Base-by-base conservation (phyloP, 2,329 filamentous ascomycete genomes). In the Diaporthe caulivora region DNA sequence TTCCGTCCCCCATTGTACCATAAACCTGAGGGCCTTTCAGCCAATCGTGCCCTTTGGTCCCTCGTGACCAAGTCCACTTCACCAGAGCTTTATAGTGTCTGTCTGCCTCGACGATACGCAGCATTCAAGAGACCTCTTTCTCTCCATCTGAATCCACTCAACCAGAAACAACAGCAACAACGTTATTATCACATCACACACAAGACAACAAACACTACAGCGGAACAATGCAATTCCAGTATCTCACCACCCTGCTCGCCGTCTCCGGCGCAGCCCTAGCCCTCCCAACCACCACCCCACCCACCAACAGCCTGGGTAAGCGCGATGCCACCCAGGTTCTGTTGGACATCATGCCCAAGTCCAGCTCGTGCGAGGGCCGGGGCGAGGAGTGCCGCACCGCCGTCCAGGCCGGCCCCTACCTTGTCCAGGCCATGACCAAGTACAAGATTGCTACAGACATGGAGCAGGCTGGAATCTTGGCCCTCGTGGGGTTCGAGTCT, bases 401-500 rank as follows among this genome's bases (percentile, higher is more conserved):
- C n/a, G 81, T 81, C 10, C 84, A 90, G 77, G 92, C 92, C 2
- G 92, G 89, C 0, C 84, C 87, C 1, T 85, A 83, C 76, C 86
- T 96, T 74, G 83, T 84, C 78, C 76, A 83, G 9, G 87, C 89
- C 47, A 91, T 95, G 81, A 72, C 78, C 24, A 82, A 85, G 15
- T 92, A 94, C 85, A 76, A 81, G 3, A 84, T 95, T 77, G 86
- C 83, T 62, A 81, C 81, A 44, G 82, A 83, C 29, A 88, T 86
- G 29, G 89, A 93, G 77, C 91, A 93, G 79, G 94, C 94, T 9
- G 93, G 92, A 29, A 82, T 95, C 21, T 79, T 97, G 55, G 86
- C 91, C 17, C 86, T 95, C 79, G 92, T 94, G 84, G 89, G 92
- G 15, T 92, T 91, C 79, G 95, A 97, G 84, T 91, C 89, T 1